Evolutionary conservation across 2,329 filamentous ascomycete species (phyloP).

Genomic region (Falciphora oryzae): DNA sequence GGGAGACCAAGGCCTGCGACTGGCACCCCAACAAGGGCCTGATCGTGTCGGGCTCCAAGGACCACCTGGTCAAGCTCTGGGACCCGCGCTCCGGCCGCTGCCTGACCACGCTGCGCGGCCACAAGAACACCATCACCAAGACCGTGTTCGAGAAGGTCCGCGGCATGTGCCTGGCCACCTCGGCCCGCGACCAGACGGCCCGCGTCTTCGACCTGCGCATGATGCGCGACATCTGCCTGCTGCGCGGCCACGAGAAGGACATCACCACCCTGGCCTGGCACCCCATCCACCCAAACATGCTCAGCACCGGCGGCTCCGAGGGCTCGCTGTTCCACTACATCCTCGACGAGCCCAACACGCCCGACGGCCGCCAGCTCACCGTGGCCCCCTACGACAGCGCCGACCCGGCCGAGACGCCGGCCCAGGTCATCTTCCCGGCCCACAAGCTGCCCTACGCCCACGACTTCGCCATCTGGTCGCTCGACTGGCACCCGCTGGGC

Average conservation of each 20-base stretch:
- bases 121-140: constrained; percentile 96
- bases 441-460: constrained; percentile 85
- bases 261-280: constrained; percentile 92
- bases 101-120: constrained; percentile 88
- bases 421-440: constrained; percentile 88
- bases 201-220: constrained; percentile 92
- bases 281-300: constrained; percentile 80
- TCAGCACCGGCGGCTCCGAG: constrained; percentile 86
- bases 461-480: constrained; percentile 92
- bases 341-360: constrained; percentile 89
- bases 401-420: constrained; percentile 71
- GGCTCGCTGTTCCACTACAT: constrained; percentile 90
- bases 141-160: constrained; percentile 83
- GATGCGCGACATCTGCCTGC: constrained; percentile 94
- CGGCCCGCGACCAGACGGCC: constrained; percentile 86
- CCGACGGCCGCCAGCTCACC: constrained; percentile 63
- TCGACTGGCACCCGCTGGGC: constrained; percentile 95
- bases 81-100: constrained; percentile 89
- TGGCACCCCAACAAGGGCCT: constrained; percentile 96
- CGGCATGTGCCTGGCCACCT: constrained; percentile 82
- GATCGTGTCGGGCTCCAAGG: constrained; percentile 93
- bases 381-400: constrained; percentile 79
- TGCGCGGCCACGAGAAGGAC: constrained; percentile 94
- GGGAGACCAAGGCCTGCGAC: constrained; percentile 95
- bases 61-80: constrained; percentile 96